Conservation (phyloP, 148 eudicot species). For the Nepenthes gracilis region DNA sequence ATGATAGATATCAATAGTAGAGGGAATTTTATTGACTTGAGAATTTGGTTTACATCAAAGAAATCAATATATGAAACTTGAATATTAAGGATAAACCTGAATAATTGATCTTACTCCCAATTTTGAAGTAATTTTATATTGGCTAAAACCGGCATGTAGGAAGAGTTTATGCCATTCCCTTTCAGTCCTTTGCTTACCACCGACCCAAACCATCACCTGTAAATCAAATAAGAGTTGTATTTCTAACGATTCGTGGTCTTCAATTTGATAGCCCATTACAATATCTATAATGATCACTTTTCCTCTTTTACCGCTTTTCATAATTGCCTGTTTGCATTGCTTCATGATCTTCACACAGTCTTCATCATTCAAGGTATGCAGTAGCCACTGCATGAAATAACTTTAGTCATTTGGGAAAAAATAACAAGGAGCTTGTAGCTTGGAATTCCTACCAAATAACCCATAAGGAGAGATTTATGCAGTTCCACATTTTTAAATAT, state of each 20-base stretch:
- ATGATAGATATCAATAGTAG: too few relatives aligned
- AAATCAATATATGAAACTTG: too few relatives aligned
- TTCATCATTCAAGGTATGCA: conserved; percentile 4
- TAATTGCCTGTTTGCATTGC: conserved; percentile 4
- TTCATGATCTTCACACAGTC: conserved; percentile 2
- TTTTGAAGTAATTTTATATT: conserved; percentile 4
- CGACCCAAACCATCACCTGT: conserved; percentile 1
- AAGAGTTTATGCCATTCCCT: conserved; percentile 17
- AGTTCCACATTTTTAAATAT: too few relatives aligned
- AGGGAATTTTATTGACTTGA: too few relatives aligned
- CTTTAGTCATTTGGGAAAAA: too few relatives aligned
- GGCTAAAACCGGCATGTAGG: conserved; percentile 6
- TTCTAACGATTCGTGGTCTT: not conserved
- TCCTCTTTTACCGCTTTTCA: not conserved
- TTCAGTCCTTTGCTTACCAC: conserved; percentile 12
- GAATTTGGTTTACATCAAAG: too few relatives aligned
- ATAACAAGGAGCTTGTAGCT: too few relatives aligned
- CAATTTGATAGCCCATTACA: not conserved
- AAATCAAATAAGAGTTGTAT: conserved; percentile 7
- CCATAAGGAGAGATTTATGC: too few relatives aligned
- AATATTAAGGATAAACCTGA: conserved; percentile 7
- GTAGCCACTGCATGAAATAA: conserved; percentile 1
- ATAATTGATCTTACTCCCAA: conserved; percentile 12
- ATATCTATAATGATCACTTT: conserved; percentile 9
- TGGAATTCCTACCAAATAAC: too few relatives aligned